phyloP scores from a whole-genome alignment of 1,139 yeast species.

The Candida glucosophila region DNA sequence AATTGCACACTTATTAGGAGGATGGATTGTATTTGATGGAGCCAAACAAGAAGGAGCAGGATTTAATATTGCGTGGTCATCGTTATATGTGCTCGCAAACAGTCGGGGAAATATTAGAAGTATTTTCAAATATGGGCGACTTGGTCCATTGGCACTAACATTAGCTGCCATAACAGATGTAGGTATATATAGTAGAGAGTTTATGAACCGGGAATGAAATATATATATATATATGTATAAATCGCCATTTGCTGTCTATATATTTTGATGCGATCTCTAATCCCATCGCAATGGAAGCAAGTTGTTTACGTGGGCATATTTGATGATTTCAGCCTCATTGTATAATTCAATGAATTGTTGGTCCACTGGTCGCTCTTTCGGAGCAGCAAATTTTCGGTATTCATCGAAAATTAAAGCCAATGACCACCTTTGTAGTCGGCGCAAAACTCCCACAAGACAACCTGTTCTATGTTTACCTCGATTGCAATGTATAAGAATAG shows the following conservation, averaged over 20 bases:
- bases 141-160: conserved; percentile 57
- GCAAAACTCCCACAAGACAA: conserved; percentile 83
- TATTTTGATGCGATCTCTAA: conserved; percentile 4
- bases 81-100: conserved; percentile 67
- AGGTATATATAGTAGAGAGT: conserved; percentile 60
- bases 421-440: conserved; percentile 88
- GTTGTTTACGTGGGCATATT: conserved; percentile 40
- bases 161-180: conserved; percentile 57
- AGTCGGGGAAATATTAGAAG: conserved; percentile 51
- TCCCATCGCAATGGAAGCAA: conserved; percentile 70
- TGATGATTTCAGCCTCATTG: conserved; percentile 52
- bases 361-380: conserved; percentile 90
- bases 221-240: not conserved
- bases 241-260: not conserved
- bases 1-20: conserved; percentile 66
- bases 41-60: conserved; percentile 84
- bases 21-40: conserved; percentile 73
- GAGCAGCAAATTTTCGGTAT: conserved; percentile 87
- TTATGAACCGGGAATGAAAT: conserved; percentile 34
- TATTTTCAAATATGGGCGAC: conserved; percentile 23
- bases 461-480: conserved; percentile 97
- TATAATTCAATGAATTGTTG: conserved; percentile 91
- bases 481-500: conserved; percentile 87
- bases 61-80: conserved; percentile 80
- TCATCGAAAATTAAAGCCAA: conserved; percentile 90